Evolutionary conservation across 768 basidiomycete species (phyloP).

Genomic region (Crucibulum laeve): DNA sequence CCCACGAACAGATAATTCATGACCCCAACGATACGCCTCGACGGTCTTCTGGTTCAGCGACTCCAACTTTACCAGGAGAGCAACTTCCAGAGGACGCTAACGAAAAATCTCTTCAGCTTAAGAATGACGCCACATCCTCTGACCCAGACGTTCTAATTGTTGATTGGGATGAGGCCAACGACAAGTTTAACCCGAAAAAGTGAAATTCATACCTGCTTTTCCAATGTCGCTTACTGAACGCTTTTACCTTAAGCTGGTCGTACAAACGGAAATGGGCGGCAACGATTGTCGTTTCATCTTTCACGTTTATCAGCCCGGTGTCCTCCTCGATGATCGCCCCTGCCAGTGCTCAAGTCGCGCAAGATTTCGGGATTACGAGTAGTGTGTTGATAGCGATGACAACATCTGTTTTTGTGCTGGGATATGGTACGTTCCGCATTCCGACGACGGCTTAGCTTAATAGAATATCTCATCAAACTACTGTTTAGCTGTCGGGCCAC

Average conservation of each 20-base stretch:
- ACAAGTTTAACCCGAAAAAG: constrained; percentile 59
- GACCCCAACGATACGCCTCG: background rate
- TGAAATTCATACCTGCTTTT: constrained; percentile 15
- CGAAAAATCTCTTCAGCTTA: background rate
- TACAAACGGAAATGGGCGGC: constrained; percentile 59
- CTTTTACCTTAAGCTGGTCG: constrained; percentile 41
- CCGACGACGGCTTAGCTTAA: background rate
- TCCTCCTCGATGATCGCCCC: constrained; percentile 77
- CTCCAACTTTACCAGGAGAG: background rate
- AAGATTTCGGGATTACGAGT: constrained; percentile 51
- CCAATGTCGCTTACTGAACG: background rate
- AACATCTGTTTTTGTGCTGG: constrained; percentile 49
- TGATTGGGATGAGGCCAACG: constrained; percentile 61
- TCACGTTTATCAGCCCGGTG: constrained; percentile 65
- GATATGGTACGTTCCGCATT: constrained; percentile 41
- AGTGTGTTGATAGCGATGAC: constrained; percentile 47
- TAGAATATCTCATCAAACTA: background rate
- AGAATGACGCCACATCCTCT: background rate
- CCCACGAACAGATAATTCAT: background rate
- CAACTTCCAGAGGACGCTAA: background rate
- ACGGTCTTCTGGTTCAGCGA: background rate
- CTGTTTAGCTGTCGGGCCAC: constrained; percentile 44
- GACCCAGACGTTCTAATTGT: constrained; percentile 31
- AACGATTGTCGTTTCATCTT: constrained; percentile 59
- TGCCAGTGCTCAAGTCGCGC: constrained; percentile 45